Evolutionary conservation across 495 filamentous ascomycete species (phyloP).

Genomic region (Zalerion maritima): DNA sequence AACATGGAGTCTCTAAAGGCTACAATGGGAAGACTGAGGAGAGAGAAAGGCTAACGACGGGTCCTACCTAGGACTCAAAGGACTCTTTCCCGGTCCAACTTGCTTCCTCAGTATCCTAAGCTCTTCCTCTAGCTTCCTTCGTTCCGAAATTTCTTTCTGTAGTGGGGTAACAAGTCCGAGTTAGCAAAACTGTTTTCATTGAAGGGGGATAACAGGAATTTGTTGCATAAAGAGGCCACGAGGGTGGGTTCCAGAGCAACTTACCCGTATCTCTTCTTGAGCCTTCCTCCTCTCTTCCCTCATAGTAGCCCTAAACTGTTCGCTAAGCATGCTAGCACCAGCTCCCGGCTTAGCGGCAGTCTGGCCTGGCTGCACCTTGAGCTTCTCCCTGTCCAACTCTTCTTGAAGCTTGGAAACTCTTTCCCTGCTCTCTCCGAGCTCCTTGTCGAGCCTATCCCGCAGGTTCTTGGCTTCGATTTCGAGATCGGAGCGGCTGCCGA

Average conservation of each 20-base stretch:
- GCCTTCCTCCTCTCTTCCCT: constrained; percentile 38
- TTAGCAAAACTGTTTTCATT: constrained; percentile 5
- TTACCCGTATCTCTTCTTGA: constrained; percentile 33
- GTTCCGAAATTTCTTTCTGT: constrained; percentile 32
- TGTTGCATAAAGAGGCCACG: no score
- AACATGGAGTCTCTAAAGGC: no score
- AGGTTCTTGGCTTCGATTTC: constrained; percentile 22
- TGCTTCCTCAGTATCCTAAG: constrained; percentile 20
- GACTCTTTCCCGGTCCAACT: constrained; percentile 23
- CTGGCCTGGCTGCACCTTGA: constrained; percentile 15
- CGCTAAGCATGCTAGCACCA: constrained; percentile 20
- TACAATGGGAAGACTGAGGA: no score
- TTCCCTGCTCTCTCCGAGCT: constrained; percentile 16
- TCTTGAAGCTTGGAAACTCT: constrained; percentile 25
- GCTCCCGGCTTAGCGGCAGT: constrained; percentile 7
- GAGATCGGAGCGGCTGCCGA: constrained; percentile 15
- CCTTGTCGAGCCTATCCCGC: constrained; percentile 15
- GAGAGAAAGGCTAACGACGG: no score
- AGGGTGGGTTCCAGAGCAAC: no score
- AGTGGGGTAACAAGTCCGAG: no score
- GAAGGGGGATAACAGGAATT: constrained; percentile 1
- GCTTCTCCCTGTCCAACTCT: constrained; percentile 27
- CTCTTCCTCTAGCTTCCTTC: constrained; percentile 33
- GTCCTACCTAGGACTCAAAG: constrained; percentile 13
- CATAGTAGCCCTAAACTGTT: constrained; percentile 26